Percentiles rank a stretch among this genome's conserved stretches.
Evolutionary conservation across 1,139 yeast species (phyloP).

Genomic region (Saccharomycopsis hybrid): DNA sequence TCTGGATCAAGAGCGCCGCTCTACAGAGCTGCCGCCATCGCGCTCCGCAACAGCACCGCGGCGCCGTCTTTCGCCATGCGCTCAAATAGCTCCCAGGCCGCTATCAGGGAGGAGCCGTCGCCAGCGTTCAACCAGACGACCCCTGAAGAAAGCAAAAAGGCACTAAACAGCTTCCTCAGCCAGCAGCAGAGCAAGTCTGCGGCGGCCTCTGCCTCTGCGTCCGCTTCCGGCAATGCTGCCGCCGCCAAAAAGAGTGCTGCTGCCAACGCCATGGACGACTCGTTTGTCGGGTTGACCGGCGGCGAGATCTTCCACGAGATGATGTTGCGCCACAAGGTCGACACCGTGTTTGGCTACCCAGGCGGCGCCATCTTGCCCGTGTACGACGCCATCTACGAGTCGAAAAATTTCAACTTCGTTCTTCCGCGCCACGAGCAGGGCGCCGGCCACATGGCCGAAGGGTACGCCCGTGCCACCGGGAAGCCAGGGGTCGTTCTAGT

Average conservation of each 20-base stretch:
- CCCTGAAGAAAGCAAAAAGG: background rate
- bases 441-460: constrained; percentile 99
- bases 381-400: constrained; percentile 91
- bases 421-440: constrained; percentile 98
- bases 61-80: background rate
- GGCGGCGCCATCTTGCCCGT: constrained; percentile 99
- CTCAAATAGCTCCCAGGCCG: too few relatives aligned
- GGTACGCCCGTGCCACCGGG: constrained; percentile 92
- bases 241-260: constrained; percentile 11
- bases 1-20: background rate
- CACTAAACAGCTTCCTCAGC: background rate
- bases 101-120: constrained; percentile 11
- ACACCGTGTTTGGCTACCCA: constrained; percentile 90
- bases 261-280: constrained; percentile 53
- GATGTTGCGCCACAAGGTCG: constrained; percentile 96
- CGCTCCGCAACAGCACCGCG: background rate
- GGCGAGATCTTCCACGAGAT: constrained; percentile 98
- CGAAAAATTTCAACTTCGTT: constrained; percentile 81
- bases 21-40: background rate
- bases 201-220: too few relatives aligned
- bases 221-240: constrained; percentile 1
- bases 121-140: constrained; percentile 26
- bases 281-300: constrained; percentile 90
- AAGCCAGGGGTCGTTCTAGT: constrained; percentile 98
- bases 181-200: too few relatives aligned